These are phyloP conservation scores for Leccinum insolens DNA, from an alignment of 1,284 basidiomycete species.

Conservation along the genomic window DNA sequence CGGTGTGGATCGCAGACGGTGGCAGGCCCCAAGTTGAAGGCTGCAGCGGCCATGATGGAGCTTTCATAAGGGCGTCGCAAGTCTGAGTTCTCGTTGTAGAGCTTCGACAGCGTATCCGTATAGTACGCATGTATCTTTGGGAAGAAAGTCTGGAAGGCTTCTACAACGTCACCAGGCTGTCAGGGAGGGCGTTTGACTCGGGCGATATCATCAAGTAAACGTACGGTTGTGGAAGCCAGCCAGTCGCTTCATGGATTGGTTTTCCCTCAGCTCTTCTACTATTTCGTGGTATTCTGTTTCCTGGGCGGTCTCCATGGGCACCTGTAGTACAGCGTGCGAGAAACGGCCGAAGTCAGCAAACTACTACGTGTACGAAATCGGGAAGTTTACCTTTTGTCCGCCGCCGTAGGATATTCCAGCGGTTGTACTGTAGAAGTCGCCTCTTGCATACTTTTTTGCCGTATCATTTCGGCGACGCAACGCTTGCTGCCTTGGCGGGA, in stretches of 20 bases:
- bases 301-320: neutral
- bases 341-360: no score
- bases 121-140: slow-evolving; percentile 10
- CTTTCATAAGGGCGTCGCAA: neutral
- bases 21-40: slow-evolving; percentile 9
- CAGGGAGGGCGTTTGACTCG: neutral
- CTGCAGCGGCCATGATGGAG: slow-evolving; percentile 11
- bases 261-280: neutral
- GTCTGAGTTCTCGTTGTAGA: accelerated
- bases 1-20: slow-evolving; percentile 5
- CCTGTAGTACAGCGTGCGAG: neutral
- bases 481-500: neutral
- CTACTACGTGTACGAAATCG: neutral
- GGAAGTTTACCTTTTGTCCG: neutral
- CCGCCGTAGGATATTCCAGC: neutral
- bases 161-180: neutral
- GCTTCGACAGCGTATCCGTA: neutral
- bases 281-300: neutral
- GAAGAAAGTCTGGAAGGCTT: slow-evolving; percentile 4
- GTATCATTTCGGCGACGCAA: no score
- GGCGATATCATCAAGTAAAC: neutral
- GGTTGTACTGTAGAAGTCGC: neutral
- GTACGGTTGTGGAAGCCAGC: slow-evolving; percentile 13
- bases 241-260: neutral
- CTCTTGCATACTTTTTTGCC: neutral